Percentiles rank a stretch among this genome's conserved stretches.
phyloP scores from a whole-genome alignment of 2,329 filamentous ascomycete species.

The Microcera coccophila region DNA sequence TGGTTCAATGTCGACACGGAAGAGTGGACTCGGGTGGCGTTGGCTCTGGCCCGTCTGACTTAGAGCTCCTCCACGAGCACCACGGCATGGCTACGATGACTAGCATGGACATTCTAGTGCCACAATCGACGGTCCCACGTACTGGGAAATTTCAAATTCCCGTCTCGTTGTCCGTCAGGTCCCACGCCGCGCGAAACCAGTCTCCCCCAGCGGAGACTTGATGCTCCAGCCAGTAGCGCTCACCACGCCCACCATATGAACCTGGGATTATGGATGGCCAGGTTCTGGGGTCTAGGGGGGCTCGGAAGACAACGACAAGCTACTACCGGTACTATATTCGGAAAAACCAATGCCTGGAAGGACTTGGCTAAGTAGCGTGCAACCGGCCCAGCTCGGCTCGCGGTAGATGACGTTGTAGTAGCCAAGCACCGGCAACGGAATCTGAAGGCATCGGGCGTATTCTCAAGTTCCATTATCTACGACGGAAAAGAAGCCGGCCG shows the following conservation, averaged over 20 bases:
- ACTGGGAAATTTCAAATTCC: neutral
- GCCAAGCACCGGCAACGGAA: neutral
- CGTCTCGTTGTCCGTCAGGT: neutral
- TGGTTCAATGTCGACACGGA: neutral
- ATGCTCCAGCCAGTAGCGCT: conserved; percentile 1
- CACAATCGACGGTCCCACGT: neutral
- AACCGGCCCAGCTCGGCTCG: neutral
- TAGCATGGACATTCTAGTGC: too few relatives aligned
- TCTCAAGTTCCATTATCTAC: neutral
- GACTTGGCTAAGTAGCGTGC: too few relatives aligned
- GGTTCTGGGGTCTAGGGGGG: conserved; percentile 1
- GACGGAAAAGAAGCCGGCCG: neutral
- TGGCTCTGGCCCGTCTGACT: neutral
- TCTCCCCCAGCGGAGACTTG: neutral
- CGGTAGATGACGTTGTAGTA: neutral
- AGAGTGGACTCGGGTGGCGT: neutral
- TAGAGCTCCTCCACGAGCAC: neutral
- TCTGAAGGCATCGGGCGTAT: too few relatives aligned
- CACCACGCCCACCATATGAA: neutral
- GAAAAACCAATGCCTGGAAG: too few relatives aligned
- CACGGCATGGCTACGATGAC: too few relatives aligned
- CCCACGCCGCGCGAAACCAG: neutral
- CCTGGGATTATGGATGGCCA: conserved; percentile 1
- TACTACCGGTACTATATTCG: too few relatives aligned
- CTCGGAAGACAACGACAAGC: neutral